Base-by-base conservation (phyloP, 805 yeast genomes). In the Suhomyces sp. region DNA sequence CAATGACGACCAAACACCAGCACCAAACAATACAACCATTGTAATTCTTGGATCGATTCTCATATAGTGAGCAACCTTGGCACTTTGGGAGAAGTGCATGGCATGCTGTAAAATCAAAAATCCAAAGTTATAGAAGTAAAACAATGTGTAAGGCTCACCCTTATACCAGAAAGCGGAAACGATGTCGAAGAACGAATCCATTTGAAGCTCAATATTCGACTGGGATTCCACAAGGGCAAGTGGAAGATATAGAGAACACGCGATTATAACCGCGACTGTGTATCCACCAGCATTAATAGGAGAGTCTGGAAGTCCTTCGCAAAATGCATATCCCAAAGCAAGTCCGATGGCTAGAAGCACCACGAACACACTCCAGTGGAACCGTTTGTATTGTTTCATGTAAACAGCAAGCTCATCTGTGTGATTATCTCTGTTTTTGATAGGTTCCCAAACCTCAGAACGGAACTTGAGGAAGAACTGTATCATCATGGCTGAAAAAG, bases 1-100 rank as follows among this genome's bases (percentile, higher is more conserved):
- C 49, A 62, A 53, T 19, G 59, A 50, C 1, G 63, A 61, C 54
- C 56, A 47, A 6, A 62, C 26, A 22, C 62, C 60, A 15, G 61
- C 60, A 6, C 53, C 53, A 2, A 58, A 50, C n/a, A 60, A 60
- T 4, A 54, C 54, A 13, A 52, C 24, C 44, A 59, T 58, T 46
- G 59, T 48, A 17, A 49, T 23, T 17, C 61, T 44, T 6, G 62
- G 62, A 15, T 57, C 55, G n/a, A 59, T 52, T 40, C 58, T 59
- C 62, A 59, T 58, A 50, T 59, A 59, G 29, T 57, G 62, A n/a
- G 57, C 62, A 27, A 59, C 48, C 44, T 59, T 59, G 51, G 58
- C 52, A 46, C 58, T 61, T 36, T 54, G 56, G 7, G 59, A 52
- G 23, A 59, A 59, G 12, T 54, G 53, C 12, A 59, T 56, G 2